Conservation (phyloP, 2,329 filamentous ascomycete species). For the Neophaeococcomyces mojaviensis region DNA sequence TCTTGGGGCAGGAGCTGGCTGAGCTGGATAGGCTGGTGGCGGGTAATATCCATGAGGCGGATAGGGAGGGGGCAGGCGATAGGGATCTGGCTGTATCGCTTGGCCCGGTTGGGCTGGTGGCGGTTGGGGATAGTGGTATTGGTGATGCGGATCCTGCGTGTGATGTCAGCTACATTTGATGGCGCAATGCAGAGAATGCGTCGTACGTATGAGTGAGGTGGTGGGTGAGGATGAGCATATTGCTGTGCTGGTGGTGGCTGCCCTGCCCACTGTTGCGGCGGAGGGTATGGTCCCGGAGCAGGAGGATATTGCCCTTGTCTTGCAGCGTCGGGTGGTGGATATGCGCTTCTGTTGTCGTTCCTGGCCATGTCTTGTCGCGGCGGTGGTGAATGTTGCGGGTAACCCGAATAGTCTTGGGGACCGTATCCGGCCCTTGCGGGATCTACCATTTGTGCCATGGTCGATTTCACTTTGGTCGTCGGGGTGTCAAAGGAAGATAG, state of each 20-base stretch:
- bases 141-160: slow-evolving; percentile 19
- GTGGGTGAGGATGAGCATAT: slow-evolving; percentile 19
- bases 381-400: slow-evolving; percentile 19
- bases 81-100: slow-evolving; percentile 31
- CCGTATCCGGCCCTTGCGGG: slow-evolving; percentile 18
- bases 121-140: slow-evolving; percentile 29
- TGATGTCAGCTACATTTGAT: slow-evolving; percentile 14
- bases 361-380: slow-evolving; percentile 9
- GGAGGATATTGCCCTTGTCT: slow-evolving; percentile 41
- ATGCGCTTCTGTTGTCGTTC: slow-evolving; percentile 18
- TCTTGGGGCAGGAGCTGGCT: slow-evolving; percentile 38
- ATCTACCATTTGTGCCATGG: slow-evolving; percentile 23
- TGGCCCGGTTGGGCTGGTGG: slow-evolving; percentile 34
- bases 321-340: slow-evolving; percentile 31
- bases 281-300: slow-evolving; percentile 26
- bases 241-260: slow-evolving; percentile 15
- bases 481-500: slow-evolving; percentile 12
- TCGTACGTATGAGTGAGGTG: slow-evolving; percentile 32
- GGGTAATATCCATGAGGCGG: slow-evolving; percentile 29
- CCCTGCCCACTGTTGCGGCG: slow-evolving; percentile 27
- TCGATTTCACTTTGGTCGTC: slow-evolving; percentile 12
- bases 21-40: slow-evolving; percentile 33
- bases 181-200: slow-evolving; percentile 14
- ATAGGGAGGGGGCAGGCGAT: slow-evolving; percentile 35
- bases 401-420: slow-evolving; percentile 17